phyloP scores from a whole-genome alignment of 192 early-diverging fungal genomes.

The Phycomyces blakesleeanus region DNA sequence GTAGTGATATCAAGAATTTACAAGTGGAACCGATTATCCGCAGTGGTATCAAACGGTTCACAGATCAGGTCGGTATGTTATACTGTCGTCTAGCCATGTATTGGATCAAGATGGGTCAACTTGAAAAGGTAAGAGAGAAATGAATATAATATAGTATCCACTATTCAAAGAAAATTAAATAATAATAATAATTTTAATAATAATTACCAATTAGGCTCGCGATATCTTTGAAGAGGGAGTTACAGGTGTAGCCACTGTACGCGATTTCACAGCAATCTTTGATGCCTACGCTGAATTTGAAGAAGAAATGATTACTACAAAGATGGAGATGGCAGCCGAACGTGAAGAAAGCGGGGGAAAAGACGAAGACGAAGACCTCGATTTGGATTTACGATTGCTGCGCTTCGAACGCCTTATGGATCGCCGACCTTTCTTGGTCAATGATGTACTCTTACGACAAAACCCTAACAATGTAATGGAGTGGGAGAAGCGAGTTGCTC shows the following conservation, averaged over 20 bases:
- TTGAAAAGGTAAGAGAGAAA: constrained; percentile 56
- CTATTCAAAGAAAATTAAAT: too few relatives aligned
- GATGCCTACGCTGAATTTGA: constrained; percentile 94
- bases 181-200: too few relatives aligned
- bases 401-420: constrained; percentile 91
- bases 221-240: constrained; percentile 95
- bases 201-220: constrained; percentile 62
- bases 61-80: constrained; percentile 83
- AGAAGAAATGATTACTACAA: constrained; percentile 69
- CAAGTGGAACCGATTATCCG: constrained; percentile 81
- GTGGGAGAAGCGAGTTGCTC: constrained; percentile 83
- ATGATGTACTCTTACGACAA: constrained; percentile 87
- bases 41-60: constrained; percentile 76
- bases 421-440: constrained; percentile 87
- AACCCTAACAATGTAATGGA: constrained; percentile 87
- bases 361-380: constrained; percentile 54
- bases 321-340: constrained; percentile 67
- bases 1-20: constrained; percentile 61
- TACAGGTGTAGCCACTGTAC: constrained; percentile 69
- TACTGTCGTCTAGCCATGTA: constrained; percentile 84
- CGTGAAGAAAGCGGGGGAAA: constrained; percentile 40
- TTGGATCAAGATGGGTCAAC: constrained; percentile 68
- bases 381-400: constrained; percentile 79
- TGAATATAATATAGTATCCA: too few relatives aligned
- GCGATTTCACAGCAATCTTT: constrained; percentile 94